Base-by-base conservation (phyloP, 257 asterid species). In the Mentha longifolia region DNA sequence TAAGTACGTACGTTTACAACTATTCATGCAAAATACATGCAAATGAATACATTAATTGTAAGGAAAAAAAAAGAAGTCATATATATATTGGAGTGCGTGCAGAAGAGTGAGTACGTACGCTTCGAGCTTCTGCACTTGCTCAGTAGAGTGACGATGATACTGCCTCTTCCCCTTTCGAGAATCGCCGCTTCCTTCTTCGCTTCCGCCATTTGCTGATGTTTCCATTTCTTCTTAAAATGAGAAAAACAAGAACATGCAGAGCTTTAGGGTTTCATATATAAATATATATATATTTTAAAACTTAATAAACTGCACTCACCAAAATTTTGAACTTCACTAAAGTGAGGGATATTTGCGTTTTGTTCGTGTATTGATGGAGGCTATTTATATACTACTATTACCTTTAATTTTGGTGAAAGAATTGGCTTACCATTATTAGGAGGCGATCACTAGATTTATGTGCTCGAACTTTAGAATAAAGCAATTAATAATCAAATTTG, bases 41-140 rank as follows among this genome's bases (percentile, higher is more conserved):
- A 69, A 63, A 22, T 22, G 25, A 22, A 22, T 1, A 22, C 25
- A 22, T 22, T 0, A 22, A 22, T 22, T 22, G n/a, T n/a, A n/a
- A 22, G 2, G 2, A 22, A 22, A 22, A 22, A 22, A 0, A 22
- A 22, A 22, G 2, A 22, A 22, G 2, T 22, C 25, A 22, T 22
- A 22, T 22, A 22, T 22, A 22, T 22, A 22, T 22, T 22, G 25
- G 25, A 22, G 25, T 22, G 25, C 25, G 25, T 22, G 25, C 25
- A 22, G 25, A 22, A 22, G 25, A 22, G 1, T 22, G 2, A 22
- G 25, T 22, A 22, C 25, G 4, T 61, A 76, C 91, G 67, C 60
- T 75, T 85, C 88, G 30, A 85, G 88, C n/a, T 49, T 57, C 7
- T 61, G 77, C 37, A 83, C 82, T 75, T 85, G 88, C 50, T 83